Base-by-base conservation (phyloP, 768 basidiomycete species). In the Leucosporidium creatinivorum region DNA sequence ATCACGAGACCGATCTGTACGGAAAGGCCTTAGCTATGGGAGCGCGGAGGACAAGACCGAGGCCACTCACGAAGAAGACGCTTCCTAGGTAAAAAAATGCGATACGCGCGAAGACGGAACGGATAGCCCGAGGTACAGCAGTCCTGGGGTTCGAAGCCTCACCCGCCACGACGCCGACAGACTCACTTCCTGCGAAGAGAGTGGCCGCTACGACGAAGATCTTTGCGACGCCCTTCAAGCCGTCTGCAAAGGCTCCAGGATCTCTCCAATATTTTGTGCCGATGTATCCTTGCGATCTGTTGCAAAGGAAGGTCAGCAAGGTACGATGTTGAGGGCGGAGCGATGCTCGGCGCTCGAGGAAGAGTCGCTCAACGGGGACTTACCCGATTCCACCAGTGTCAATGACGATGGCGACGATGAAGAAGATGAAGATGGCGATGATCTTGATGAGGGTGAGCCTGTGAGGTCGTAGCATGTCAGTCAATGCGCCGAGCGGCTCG, bases 101-200 rank as follows among this genome's bases (percentile, higher is more conserved):
- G 13, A 56, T 33, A 1, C 55, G 30, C 15, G 31, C 19, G 21
- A 56, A 56, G 36, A 87, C 85, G 21, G 84, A 82, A 65, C 81
- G 83, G 75, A 90, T 89, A 0, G 88, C 87, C 70, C 82, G 81
- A 7, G 87, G 87, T 26, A 87, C 78, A 75, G 84, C 85, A 48
- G 82, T 81, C 70, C 75, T 79, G 63, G 78, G 82, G 76, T 80
- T 82, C 75, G 78, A 78, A 69, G 77, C 79, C 66, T 83, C 80
- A 12, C 67, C 81, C 60, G 81, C 80, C n/a, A 79, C 78, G 68
- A 78, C 76, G 9, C 79, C 81, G 60, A 82, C 78, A 69, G 81
- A 79, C 69, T 83, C 78, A 54, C 76, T 80, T 76, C 85, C 85
- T 65, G 84, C 84, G 68, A 84, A 85, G 3, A 84, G 85, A 75